Base-by-base conservation (phyloP, 768 basidiomycete species). In the Mycena vitilis region DNA sequence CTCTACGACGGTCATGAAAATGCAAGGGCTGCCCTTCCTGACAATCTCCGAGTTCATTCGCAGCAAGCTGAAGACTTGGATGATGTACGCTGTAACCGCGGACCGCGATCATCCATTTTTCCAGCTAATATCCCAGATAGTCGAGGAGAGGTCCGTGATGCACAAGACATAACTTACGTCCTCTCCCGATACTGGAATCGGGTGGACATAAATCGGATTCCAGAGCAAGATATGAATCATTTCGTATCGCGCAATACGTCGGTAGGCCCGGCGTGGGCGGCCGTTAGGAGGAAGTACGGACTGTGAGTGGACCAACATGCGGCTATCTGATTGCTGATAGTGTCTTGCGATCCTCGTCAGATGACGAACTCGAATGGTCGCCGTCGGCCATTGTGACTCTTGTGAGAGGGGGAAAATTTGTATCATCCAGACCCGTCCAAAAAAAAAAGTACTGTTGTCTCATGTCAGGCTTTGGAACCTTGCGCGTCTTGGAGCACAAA, bases 41-140 rank as follows among this genome's bases (percentile, higher is more conserved):
- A 89, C 90, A n/a, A 82, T 92, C 67, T 93, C 94, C 47, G 94
- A 95, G 78, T 95, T 95, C 80, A 80, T 95, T 74, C 85, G 94
- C 73, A 93, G 93, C 53, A 95, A 95, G 82, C 83, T 95, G 59
- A 95, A 92, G 73, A 79, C 87, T 20, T 95, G 94, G 94, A 84
- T 89, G 71, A 90, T 93, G 94, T 92, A 83, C 74, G 89, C 74
- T 69, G 65, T 68, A 57, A 64, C 57, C 72, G 68, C 64, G 60
- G 61, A 38, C 47, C 55, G 68, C 47, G 57, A 52, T 62, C 16
- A 2, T 18, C 53, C 63, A 49, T 59, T 70, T 65, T 60, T 56
- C 42, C 67, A 52, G 49, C 52, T 70, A 65, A 56, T 65, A 47
- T 63, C 25, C 69, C 52, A 56, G 71, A 68, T 78, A 94, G 93